These are phyloP conservation scores for Coix lacrymajobi DNA, from an alignment of 176 grass and related monocot genomes.

Conservation along the genomic window DNA sequence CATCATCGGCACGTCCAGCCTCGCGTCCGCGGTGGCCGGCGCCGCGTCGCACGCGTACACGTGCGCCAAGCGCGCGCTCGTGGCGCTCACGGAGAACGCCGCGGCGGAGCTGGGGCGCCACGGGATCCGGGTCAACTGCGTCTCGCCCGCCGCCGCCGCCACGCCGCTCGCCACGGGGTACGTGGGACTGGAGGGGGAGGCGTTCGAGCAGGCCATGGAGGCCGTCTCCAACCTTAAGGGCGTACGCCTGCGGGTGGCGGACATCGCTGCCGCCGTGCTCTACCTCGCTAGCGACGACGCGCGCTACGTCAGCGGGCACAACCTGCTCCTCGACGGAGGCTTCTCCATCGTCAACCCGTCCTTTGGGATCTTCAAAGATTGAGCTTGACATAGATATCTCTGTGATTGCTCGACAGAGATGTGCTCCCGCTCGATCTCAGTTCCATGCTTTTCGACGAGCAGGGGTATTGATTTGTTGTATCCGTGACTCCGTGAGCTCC, in stretches of 20 bases:
- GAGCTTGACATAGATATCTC: not conserved
- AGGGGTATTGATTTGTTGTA: not conserved
- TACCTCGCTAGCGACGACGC: slow-evolving; percentile 51
- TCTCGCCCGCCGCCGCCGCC: slow-evolving; percentile 23
- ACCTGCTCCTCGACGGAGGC: slow-evolving; percentile 50
- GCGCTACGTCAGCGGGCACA: slow-evolving; percentile 46
- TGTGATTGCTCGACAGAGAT: not conserved
- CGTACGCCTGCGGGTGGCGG: slow-evolving; percentile 24
- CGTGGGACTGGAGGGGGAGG: slow-evolving; percentile 19
- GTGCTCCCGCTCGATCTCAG: not conserved
- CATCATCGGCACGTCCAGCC: slow-evolving; percentile 48
- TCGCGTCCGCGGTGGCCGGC: slow-evolving; percentile 19
- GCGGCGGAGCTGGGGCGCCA: slow-evolving; percentile 43
- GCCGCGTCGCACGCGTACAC: slow-evolving; percentile 35
- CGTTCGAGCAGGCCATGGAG: slow-evolving; percentile 37
- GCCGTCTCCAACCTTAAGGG: slow-evolving; percentile 36
- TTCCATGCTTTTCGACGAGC: not conserved
- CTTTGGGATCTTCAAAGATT: slow-evolving; percentile 45
- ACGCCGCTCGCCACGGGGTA: slow-evolving; percentile 37
- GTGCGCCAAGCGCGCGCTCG: slow-evolving; percentile 42
- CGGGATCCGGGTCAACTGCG: slow-evolving; percentile 55
- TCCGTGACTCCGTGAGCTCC: not conserved
- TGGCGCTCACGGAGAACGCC: slow-evolving; percentile 41
- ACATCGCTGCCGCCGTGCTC: slow-evolving; percentile 48
- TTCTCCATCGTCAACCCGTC: slow-evolving; percentile 33